Conservation (phyloP, 345 rosid genomes). For the Acer negundo region DNA sequence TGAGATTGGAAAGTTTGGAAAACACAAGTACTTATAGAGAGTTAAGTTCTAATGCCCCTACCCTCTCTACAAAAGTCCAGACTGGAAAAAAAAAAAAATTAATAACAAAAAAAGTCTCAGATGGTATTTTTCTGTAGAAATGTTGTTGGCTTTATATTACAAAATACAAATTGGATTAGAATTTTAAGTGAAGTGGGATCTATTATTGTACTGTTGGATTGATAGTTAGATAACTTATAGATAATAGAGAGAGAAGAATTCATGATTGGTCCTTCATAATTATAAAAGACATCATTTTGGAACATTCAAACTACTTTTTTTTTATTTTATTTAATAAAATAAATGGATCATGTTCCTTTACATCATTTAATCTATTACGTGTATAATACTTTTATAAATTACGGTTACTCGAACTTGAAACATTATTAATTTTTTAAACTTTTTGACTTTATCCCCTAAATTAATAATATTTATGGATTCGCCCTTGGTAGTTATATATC, state of each 20-base stretch:
- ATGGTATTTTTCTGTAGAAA: slow-evolving; percentile 14
- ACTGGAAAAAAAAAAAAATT: neutral
- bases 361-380: neutral
- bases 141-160: slow-evolving; percentile 31
- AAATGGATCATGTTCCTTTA: slow-evolving; percentile 23
- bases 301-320: slow-evolving; percentile 33
- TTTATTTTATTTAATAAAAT: too few relatives aligned
- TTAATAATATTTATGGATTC: too few relatives aligned
- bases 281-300: slow-evolving; percentile 28
- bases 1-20: neutral
- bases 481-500: too few relatives aligned
- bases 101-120: neutral
- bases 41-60: neutral
- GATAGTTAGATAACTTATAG: neutral
- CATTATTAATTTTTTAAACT: too few relatives aligned
- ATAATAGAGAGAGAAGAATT: neutral
- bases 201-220: neutral
- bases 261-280: slow-evolving; percentile 9
- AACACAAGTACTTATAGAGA: slow-evolving; percentile 16
- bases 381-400: too few relatives aligned
- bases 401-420: too few relatives aligned
- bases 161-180: slow-evolving; percentile 4
- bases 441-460: too few relatives aligned
- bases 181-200: slow-evolving; percentile 1
- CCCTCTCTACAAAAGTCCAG: neutral